phyloP scores from a whole-genome alignment of 2,329 filamentous ascomycete genomes.

The Pseudogymnoascus sp. region DNA sequence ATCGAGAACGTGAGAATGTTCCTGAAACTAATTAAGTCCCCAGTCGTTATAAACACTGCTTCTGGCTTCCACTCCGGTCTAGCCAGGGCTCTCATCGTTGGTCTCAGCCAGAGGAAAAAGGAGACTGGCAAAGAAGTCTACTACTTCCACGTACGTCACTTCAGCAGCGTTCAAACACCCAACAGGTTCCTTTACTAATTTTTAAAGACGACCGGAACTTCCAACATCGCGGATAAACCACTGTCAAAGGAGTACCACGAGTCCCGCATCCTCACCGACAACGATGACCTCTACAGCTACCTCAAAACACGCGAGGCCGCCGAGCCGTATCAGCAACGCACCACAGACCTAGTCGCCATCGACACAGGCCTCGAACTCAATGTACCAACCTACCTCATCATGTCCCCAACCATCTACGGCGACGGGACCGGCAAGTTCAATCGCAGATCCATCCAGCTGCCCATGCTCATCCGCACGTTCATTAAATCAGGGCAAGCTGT shows the following conservation, averaged over 20 bases:
- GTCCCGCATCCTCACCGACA: constrained; percentile 36
- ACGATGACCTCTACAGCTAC: constrained; percentile 40
- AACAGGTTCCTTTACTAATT: neutral
- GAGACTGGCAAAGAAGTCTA: constrained; percentile 32
- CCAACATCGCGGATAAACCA: constrained; percentile 39
- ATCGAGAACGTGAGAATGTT: neutral
- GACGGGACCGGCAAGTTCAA: constrained; percentile 39
- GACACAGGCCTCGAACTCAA: constrained; percentile 34
- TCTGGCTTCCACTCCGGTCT: constrained; percentile 34
- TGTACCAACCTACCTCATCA: constrained; percentile 42
- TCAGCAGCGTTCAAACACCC: neutral
- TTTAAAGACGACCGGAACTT: constrained; percentile 36
- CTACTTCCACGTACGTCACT: constrained; percentile 35
- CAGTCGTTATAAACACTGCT: constrained; percentile 40
- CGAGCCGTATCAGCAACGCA: constrained; percentile 39
- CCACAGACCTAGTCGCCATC: constrained; percentile 39
- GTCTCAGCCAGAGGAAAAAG: constrained; percentile 36
- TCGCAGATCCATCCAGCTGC: constrained; percentile 35
- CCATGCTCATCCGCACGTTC: constrained; percentile 30
- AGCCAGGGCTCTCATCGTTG: constrained; percentile 38
- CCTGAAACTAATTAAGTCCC: neutral
- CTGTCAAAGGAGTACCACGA: constrained; percentile 31
- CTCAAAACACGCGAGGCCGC: constrained; percentile 34
- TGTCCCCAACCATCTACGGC: constrained; percentile 44
- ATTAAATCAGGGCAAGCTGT: constrained; percentile 30